phyloP scores from a whole-genome alignment of 257 asterid species.

The Nicotiana otophora region DNA sequence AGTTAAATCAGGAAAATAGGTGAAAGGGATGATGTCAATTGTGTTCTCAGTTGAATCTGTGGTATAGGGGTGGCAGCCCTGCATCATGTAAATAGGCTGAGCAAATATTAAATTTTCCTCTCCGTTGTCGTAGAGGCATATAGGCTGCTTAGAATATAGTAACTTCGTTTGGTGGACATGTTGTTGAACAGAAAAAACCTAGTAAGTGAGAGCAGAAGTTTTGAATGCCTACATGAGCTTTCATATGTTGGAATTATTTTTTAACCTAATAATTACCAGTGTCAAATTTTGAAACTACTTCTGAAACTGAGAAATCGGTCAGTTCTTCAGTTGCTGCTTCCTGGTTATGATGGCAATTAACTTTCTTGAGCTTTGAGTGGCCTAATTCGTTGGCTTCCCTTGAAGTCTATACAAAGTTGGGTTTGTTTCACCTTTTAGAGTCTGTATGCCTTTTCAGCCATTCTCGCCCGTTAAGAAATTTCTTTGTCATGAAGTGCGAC shows the following conservation, averaged over 20 bases:
- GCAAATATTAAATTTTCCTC: neutral
- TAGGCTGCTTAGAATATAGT: neutral
- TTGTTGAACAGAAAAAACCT: neutral
- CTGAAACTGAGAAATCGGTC: neutral
- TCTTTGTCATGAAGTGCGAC: neutral
- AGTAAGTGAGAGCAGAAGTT: no score
- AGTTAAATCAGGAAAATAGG: neutral
- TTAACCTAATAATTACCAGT: neutral
- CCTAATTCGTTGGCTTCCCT: neutral
- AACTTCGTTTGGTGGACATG: neutral
- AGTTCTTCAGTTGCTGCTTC: neutral
- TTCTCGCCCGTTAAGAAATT: neutral
- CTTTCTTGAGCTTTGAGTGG: neutral
- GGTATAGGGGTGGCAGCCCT: neutral
- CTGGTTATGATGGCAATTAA: neutral
- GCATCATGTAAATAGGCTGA: neutral
- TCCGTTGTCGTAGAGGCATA: neutral
- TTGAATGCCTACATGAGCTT: neutral
- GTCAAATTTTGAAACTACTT: neutral
- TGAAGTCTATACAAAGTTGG: neutral
- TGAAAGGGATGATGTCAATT: neutral
- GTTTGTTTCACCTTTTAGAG: neutral
- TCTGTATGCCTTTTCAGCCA: neutral
- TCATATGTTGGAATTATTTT: neutral
- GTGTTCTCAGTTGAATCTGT: neutral